phyloP scores from a whole-genome alignment of 2,329 filamentous ascomycete species.

The Samsoniella hepiali region DNA sequence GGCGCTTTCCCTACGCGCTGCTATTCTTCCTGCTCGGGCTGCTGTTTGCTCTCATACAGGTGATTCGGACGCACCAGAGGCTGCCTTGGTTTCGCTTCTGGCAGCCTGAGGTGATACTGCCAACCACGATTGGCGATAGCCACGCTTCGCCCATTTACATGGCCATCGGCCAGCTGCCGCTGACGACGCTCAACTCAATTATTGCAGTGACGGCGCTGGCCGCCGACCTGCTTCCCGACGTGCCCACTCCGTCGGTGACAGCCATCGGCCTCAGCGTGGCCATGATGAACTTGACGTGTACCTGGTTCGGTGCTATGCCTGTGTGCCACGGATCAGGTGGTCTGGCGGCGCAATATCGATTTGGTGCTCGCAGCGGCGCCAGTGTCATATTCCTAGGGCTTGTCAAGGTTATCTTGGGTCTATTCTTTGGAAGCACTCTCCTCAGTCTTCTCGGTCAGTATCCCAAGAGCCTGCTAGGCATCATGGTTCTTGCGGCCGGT shows the following conservation, averaged over 20 bases:
- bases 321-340: constrained; percentile 92
- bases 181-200: constrained; percentile 90
- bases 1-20: constrained; percentile 74
- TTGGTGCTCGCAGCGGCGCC: constrained; percentile 83
- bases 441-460: constrained; percentile 68
- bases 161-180: constrained; percentile 83
- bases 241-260: constrained; percentile 67
- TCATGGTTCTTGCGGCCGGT: constrained; percentile 88
- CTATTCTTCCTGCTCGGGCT: constrained; percentile 67
- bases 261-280: constrained; percentile 78
- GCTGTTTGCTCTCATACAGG: constrained; percentile 53
- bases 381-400: constrained; percentile 76
- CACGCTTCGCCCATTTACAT: constrained; percentile 42
- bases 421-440: constrained; percentile 73
- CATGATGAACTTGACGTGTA: constrained; percentile 77
- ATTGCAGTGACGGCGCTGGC: constrained; percentile 82
- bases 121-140: constrained; percentile 29
- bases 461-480: constrained; percentile 71
- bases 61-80: constrained; percentile 29
- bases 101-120: constrained; percentile 49
- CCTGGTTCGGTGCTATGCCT: constrained; percentile 94
- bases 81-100: constrained; percentile 58
- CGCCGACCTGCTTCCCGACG: constrained; percentile 68
- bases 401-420: constrained; percentile 71
- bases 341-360: constrained; percentile 84